A percentile compares a stretch with the other conserved stretches of the same genome.
Conservation (phyloP, 2,329 filamentous ascomycete genomes). For the Daldinia sp. region DNA sequence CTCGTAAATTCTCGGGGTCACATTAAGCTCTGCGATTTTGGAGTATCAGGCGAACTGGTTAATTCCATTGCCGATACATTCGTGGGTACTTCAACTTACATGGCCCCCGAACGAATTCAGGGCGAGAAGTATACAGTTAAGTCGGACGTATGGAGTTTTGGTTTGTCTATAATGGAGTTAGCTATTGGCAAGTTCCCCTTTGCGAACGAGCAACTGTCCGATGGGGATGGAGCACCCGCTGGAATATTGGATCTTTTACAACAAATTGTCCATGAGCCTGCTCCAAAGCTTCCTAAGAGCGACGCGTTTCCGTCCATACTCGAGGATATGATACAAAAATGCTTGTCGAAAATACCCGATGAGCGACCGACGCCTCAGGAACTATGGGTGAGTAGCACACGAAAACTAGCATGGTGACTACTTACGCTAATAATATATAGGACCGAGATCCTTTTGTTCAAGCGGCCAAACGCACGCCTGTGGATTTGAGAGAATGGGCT, state of each 20-base stretch:
- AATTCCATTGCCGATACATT: conserved; percentile 99
- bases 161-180: conserved; percentile 93
- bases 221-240: conserved; percentile 85
- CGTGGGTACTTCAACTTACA: conserved; percentile 98
- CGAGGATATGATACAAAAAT: conserved; percentile 97
- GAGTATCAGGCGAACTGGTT: conserved; percentile 96
- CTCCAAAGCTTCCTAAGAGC: conserved; percentile 93
- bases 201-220: conserved; percentile 75
- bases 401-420: not conserved
- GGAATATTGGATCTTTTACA: conserved; percentile 96
- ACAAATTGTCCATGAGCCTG: conserved; percentile 96
- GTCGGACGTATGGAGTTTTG: conserved; percentile 99
- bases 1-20: conserved; percentile 92
- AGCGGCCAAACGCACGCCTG: conserved; percentile 94
- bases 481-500: conserved; percentile 94
- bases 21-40: conserved; percentile 99
- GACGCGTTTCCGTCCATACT: conserved; percentile 96
- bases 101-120: conserved; percentile 98
- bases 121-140: conserved; percentile 98
- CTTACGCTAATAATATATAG: conserved; percentile 60
- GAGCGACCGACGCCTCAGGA: conserved; percentile 92
- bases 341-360: conserved; percentile 88
- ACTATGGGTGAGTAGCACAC: conserved; percentile 76
- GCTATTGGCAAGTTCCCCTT: conserved; percentile 98
- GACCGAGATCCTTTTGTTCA: conserved; percentile 95